Percentiles rank a stretch among this genome's conserved stretches.
Conservation (phyloP, 1,284 basidiomycete genomes). For the Cryptococcus hybrid region DNA sequence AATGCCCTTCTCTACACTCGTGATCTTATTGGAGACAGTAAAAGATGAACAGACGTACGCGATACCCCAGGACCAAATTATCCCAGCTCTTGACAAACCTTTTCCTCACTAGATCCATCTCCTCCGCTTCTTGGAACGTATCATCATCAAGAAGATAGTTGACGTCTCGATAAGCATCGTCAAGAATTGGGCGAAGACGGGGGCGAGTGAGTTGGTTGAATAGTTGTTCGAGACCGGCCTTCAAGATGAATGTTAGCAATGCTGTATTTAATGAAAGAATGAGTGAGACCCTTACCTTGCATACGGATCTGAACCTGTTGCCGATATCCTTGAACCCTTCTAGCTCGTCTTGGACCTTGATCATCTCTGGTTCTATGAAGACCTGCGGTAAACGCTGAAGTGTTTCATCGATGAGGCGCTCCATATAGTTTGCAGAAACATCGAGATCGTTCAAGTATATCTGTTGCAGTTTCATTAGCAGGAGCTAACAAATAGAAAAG, state of each 20-base stretch:
- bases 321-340: constrained; percentile 45
- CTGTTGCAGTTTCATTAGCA: constrained; percentile 50
- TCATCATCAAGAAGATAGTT: constrained; percentile 89
- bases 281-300: constrained; percentile 57
- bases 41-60: constrained; percentile 54
- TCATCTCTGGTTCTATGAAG: constrained; percentile 64
- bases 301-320: constrained; percentile 64
- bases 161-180: constrained; percentile 86
- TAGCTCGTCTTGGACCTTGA: constrained; percentile 35
- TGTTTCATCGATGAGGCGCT: constrained; percentile 71
- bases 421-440: constrained; percentile 78
- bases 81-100: constrained; percentile 86
- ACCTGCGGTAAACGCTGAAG: constrained; percentile 62
- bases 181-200: constrained; percentile 73
- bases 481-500: neutral
- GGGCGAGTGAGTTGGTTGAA: constrained; percentile 91
- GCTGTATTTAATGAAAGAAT: too few relatives aligned
- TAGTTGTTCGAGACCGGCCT: constrained; percentile 86
- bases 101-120: constrained; percentile 80
- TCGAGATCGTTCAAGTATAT: constrained; percentile 86
- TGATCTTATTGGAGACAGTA: neutral
- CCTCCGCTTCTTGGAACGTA: constrained; percentile 74
- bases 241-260: neutral
- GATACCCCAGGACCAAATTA: constrained; percentile 74
- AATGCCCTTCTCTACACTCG: neutral